Conservation (phyloP, 2,329 filamentous ascomycete genomes). For the Penicillium sp. region DNA sequence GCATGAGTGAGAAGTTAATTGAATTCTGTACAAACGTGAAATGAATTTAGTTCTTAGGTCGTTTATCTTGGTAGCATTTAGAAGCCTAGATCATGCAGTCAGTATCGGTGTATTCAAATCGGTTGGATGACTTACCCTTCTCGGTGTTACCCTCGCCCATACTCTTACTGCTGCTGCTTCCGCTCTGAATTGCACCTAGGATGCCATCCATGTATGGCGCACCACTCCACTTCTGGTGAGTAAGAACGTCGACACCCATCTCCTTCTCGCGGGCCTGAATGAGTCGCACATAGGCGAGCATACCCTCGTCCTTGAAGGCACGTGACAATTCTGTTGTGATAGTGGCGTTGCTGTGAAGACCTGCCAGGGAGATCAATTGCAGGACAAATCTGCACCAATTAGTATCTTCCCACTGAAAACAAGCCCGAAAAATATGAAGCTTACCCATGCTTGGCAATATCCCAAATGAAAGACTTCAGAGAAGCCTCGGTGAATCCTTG, state of each 20-base stretch:
- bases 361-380: slow-evolving; percentile 65
- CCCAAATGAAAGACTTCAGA: slow-evolving; percentile 92
- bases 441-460: slow-evolving; percentile 85
- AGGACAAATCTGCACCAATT: slow-evolving; percentile 54
- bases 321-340: slow-evolving; percentile 73
- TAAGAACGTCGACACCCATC: slow-evolving; percentile 84
- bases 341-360: slow-evolving; percentile 63
- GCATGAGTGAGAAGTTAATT: not conserved
- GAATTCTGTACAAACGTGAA: not conserved
- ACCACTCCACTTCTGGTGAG: slow-evolving; percentile 81
- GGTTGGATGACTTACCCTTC: slow-evolving; percentile 34
- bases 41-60: not conserved
- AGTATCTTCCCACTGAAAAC: slow-evolving; percentile 13
- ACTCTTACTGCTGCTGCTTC: slow-evolving; percentile 82
- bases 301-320: slow-evolving; percentile 84
- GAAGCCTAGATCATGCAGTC: not conserved
- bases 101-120: not conserved
- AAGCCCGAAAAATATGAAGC: slow-evolving; percentile 34
- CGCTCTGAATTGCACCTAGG: slow-evolving; percentile 84
- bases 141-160: slow-evolving; percentile 97
- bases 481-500: slow-evolving; percentile 85
- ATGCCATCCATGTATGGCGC: slow-evolving; percentile 83
- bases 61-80: not conserved
- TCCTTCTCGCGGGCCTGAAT: slow-evolving; percentile 91
- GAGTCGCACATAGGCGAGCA: slow-evolving; percentile 95